These are phyloP conservation scores for Sarocladiaceae sp. DNA, from an alignment of 2,329 filamentous ascomycete species.

Conservation along the genomic window DNA sequence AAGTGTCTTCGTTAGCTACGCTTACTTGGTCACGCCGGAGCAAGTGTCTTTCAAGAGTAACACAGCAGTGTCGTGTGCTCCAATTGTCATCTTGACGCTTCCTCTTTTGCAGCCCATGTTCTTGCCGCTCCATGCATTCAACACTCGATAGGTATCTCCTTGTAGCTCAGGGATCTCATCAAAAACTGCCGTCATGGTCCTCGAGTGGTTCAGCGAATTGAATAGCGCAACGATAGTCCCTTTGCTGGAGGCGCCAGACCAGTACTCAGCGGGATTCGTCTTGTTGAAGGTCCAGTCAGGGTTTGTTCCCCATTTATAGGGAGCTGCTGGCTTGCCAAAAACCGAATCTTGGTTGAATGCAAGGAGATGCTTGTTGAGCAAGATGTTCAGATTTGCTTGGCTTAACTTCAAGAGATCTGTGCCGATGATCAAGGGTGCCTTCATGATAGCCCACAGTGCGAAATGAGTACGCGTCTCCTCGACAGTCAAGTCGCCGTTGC, in stretches of 20 bases:
- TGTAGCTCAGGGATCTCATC: no score
- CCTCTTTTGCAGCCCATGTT: no score
- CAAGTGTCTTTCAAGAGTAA: no score
- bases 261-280: constrained; percentile 40
- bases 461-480: constrained; percentile 42
- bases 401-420: constrained; percentile 30
- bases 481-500: constrained; percentile 38
- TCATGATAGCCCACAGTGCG: constrained; percentile 42
- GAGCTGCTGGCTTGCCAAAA: constrained; percentile 29
- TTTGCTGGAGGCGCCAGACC: constrained; percentile 32
- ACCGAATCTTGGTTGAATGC: constrained; percentile 38
- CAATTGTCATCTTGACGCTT: no score
- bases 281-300: constrained; percentile 26
- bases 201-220: no score
- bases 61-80: no score
- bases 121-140: no score
- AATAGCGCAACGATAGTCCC: no score
- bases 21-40: no score
- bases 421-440: constrained; percentile 42
- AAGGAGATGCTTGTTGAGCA: constrained; percentile 32
- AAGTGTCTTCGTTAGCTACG: no score
- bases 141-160: no score
- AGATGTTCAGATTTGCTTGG: constrained; percentile 28
- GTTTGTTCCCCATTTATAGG: not conserved
- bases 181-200: no score